phyloP scores from a whole-genome alignment of 23 red algal genomes.

The Gracilaria caudata region DNA sequence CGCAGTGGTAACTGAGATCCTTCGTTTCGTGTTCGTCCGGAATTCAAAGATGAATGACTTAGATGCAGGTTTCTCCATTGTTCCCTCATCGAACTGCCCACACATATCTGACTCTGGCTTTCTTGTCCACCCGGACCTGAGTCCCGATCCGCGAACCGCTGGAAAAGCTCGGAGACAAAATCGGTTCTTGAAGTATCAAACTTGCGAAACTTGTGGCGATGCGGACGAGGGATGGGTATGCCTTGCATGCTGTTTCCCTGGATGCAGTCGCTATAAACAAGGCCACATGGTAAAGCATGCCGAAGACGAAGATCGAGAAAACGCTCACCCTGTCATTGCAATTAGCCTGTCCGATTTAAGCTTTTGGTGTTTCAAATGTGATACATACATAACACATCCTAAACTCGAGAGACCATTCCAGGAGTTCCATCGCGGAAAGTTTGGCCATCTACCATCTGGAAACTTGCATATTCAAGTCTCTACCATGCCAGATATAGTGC shows the following conservation, averaged over 20 bases:
- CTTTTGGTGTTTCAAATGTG: slow-evolving; percentile 62
- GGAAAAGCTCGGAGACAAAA: slow-evolving; percentile 33
- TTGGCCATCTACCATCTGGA: slow-evolving; percentile 25
- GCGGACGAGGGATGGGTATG: slow-evolving; percentile 58
- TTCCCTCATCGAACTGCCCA: slow-evolving; percentile 40
- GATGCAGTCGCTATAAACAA: slow-evolving; percentile 53
- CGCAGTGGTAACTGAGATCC: neutral
- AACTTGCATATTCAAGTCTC: slow-evolving; percentile 13
- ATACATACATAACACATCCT: slow-evolving; percentile 56
- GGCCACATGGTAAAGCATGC: slow-evolving; percentile 57
- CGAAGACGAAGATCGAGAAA: slow-evolving; percentile 3
- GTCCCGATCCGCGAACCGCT: neutral
- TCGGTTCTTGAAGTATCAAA: slow-evolving; percentile 29
- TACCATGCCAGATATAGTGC: neutral
- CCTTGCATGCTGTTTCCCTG: slow-evolving; percentile 33
- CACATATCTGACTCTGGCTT: slow-evolving; percentile 37
- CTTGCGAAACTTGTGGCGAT: slow-evolving; percentile 53
- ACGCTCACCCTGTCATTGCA: slow-evolving; percentile 16
- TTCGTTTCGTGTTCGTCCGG: neutral
- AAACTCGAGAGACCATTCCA: slow-evolving; percentile 48
- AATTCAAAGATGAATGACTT: neutral
- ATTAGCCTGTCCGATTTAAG: slow-evolving; percentile 56
- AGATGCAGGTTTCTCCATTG: slow-evolving; percentile 41
- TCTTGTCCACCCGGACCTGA: slow-evolving; percentile 5
- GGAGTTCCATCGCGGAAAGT: slow-evolving; percentile 61